Evolutionary conservation across 352 stramenopile species (phyloP).

Genomic region (Thraustochytrium striatum): DNA sequence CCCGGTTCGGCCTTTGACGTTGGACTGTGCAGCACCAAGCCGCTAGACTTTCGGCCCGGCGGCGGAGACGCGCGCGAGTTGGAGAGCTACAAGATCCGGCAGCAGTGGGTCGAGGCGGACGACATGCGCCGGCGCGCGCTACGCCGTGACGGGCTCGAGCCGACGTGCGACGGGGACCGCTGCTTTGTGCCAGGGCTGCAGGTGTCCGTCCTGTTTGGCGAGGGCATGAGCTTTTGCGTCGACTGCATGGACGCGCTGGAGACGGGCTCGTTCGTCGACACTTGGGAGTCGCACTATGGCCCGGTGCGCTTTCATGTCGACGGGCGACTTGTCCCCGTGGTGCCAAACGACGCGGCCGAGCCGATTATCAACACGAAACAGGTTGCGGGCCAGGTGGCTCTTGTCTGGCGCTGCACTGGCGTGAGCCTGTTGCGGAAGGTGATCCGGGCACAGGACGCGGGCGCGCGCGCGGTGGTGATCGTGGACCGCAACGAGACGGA

Average conservation of each 20-base stretch:
- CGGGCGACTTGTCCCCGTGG: neutral
- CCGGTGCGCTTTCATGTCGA: slow-evolving; percentile 39
- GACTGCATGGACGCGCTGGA: slow-evolving; percentile 40
- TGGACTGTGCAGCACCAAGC: too few relatives aligned
- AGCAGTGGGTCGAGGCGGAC: too few relatives aligned
- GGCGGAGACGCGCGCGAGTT: too few relatives aligned
- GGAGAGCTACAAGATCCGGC: too few relatives aligned
- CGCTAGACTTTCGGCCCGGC: too few relatives aligned
- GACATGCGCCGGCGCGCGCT: neutral
- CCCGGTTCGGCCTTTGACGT: too few relatives aligned
- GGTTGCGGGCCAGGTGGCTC: neutral
- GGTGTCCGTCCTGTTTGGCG: slow-evolving; percentile 18
- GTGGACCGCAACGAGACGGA: neutral
- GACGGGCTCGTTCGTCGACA: slow-evolving; percentile 29
- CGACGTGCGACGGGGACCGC: neutral
- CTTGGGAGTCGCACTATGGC: slow-evolving; percentile 19
- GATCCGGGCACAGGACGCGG: slow-evolving; percentile 17
- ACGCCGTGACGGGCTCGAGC: neutral
- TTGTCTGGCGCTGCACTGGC: neutral
- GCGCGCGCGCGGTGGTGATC: slow-evolving; percentile 2
- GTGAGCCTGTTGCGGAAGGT: slow-evolving; percentile 21
- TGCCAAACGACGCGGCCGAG: slow-evolving; percentile 21
- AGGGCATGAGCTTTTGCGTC: slow-evolving; percentile 41
- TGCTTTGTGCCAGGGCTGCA: slow-evolving; percentile 37
- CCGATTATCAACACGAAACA: slow-evolving; percentile 7